phyloP scores from a whole-genome alignment of 495 filamentous ascomycete species.

The Neurospora africana region DNA sequence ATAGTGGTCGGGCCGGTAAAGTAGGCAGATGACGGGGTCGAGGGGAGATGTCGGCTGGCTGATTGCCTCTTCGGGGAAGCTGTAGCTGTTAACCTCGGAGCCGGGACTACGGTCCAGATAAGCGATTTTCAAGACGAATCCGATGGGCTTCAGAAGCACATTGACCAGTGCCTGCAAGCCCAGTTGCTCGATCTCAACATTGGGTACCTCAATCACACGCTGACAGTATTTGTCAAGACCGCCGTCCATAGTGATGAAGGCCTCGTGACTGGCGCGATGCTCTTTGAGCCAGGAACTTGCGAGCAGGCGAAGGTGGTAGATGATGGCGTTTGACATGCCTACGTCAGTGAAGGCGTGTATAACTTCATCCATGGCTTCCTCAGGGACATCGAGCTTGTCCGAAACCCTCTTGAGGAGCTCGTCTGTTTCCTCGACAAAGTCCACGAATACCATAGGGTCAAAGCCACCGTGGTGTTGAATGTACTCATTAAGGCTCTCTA shows the following conservation, averaged over 20 bases:
- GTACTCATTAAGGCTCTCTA: conserved; percentile 59
- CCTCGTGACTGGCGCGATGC: conserved; percentile 53
- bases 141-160: conserved; percentile 67
- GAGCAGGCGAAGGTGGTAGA: conserved; percentile 60
- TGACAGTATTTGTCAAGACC: conserved; percentile 60
- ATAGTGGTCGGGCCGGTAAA: conserved; percentile 74
- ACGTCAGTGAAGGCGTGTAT: conserved; percentile 66
- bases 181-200: conserved; percentile 81
- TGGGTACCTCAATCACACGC: conserved; percentile 58
- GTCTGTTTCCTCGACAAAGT: conserved; percentile 69
- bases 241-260: conserved; percentile 50
- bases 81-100: conserved; percentile 65
- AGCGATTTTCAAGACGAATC: conserved; percentile 73
- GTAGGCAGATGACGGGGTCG: conserved; percentile 37
- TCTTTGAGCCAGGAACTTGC: conserved; percentile 82
- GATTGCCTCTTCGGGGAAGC: conserved; percentile 49
- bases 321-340: conserved; percentile 56
- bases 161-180: conserved; percentile 69
- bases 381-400: conserved; percentile 40
- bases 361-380: conserved; percentile 50
- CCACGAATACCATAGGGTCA: conserved; percentile 58
- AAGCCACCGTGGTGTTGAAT: conserved; percentile 59
- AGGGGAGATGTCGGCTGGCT: conserved; percentile 34
- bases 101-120: conserved; percentile 87
- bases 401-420: conserved; percentile 51